phyloP scores from a whole-genome alignment of 345 rosid genomes.

The Sonneratia alba region DNA sequence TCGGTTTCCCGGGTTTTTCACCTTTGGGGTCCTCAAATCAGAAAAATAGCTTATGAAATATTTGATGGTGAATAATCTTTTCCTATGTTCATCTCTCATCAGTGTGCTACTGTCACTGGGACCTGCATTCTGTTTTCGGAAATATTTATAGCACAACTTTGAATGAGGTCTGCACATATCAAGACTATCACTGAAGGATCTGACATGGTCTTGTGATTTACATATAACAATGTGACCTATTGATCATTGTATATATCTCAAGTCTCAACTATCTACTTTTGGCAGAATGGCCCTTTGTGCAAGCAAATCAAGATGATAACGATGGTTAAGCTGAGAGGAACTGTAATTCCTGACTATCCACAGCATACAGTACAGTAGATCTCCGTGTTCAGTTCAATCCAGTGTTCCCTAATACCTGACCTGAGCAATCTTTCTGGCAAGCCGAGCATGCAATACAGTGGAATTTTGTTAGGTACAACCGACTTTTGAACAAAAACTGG shows the following conservation, averaged over 20 bases:
- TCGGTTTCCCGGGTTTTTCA: too few relatives aligned
- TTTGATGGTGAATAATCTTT: background rate
- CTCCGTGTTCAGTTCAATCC: background rate
- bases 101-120: background rate
- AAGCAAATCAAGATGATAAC: too few relatives aligned
- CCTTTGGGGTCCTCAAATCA: too few relatives aligned
- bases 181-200: constrained; percentile 20
- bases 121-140: constrained; percentile 1
- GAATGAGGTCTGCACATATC: constrained; percentile 14
- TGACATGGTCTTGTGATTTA: constrained; percentile 12
- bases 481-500: background rate
- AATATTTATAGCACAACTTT: background rate
- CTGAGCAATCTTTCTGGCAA: too few relatives aligned
- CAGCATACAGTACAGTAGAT: background rate
- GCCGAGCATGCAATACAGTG: too few relatives aligned
- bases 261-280: too few relatives aligned
- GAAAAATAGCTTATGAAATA: background rate
- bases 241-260: too few relatives aligned
- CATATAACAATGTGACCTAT: too few relatives aligned
- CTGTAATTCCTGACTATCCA: too few relatives aligned
- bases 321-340: too few relatives aligned
- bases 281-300: too few relatives aligned
- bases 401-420: background rate
- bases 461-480: background rate
- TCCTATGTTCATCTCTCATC: background rate